Evolutionary conservation across 768 basidiomycete species (phyloP).

Genomic region (Trametopsis cervina): DNA sequence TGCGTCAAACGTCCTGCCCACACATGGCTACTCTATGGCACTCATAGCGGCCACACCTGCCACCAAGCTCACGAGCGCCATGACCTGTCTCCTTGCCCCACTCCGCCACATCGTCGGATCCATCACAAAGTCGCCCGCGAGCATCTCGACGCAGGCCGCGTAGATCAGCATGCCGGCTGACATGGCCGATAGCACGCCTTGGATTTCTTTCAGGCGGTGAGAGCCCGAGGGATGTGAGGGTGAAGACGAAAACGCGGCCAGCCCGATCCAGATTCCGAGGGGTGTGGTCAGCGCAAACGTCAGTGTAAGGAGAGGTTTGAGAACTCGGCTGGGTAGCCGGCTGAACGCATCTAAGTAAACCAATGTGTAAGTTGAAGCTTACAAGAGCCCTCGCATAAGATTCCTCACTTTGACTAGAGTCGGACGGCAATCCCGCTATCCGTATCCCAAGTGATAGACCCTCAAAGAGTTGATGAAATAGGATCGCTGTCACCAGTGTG

Average conservation of each 20-base stretch:
- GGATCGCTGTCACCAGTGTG: constrained; percentile 64
- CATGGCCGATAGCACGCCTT: constrained; percentile 75
- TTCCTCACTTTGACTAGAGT: constrained; percentile 9
- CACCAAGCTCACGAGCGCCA: constrained; percentile 55
- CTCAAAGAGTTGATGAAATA: constrained; percentile 82
- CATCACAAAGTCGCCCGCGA: constrained; percentile 80
- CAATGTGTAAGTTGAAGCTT: not conserved
- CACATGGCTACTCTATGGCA: not conserved
- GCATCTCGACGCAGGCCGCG: constrained; percentile 80
- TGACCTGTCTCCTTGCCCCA: constrained; percentile 32
- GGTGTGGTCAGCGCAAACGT: constrained; percentile 75
- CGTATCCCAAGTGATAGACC: constrained; percentile 79
- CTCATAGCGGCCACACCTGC: constrained; percentile 37
- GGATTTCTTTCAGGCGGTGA: constrained; percentile 44
- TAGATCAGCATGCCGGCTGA: constrained; percentile 83
- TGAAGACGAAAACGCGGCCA: constrained; percentile 19
- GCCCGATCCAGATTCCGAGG: constrained; percentile 54
- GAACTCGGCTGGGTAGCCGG: constrained; percentile 20
- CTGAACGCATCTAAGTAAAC: constrained; percentile 21
- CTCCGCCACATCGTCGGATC: constrained; percentile 47
- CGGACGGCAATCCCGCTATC: constrained; percentile 54
- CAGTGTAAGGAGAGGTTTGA: constrained; percentile 48
- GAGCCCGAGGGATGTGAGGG: not conserved
- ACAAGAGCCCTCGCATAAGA: not conserved
- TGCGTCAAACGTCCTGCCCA: too few relatives aligned